Evolutionary conservation across 2,329 filamentous ascomycete genomes (phyloP), one percentile per base, ranked within the genome.

Genomic region (Tolypocladium ophioglossoides): DNA sequence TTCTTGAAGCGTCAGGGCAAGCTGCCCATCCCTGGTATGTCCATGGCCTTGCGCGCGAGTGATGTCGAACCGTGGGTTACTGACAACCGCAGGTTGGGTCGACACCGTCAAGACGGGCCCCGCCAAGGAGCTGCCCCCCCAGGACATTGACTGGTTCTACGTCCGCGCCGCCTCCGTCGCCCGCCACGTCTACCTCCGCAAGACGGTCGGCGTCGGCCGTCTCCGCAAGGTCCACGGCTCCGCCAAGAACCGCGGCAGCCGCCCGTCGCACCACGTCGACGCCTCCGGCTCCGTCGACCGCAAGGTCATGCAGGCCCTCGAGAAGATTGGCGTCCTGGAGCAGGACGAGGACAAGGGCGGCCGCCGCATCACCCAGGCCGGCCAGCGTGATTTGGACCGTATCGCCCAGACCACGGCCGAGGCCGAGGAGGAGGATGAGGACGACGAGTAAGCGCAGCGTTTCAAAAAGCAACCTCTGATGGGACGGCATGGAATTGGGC

Each of bases 251-350:
- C 91, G 94, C 68, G 94, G 94, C 69, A 84, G 84, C 67, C 84
- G 87, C 66, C 94, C 94, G 73, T 89, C 85, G 63, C 86, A 95
- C 79, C 94, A 99, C 84, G 89, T 96, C 69, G 88, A 96, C 73
- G 94, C 91, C 75, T 91, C 86, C 66, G 92, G 92, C 74, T 86
- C 85, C 72, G 91, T 99, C 67, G 94, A 99, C 84, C 91, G 94
- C 77, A 96, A 96, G 84, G 83, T 95, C 73, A 80, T 96, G 75
- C 94, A 99, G 84, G 82, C 91, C 59, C 88, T 99, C 57, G 94
- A 96, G 88, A 96, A 97, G 88, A 96, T 99, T 70, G 91, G 92
- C 76, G 91, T 99, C 67, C 80, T 99, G 61, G 94, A 99, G 87
- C 81, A 88, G 72, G 92, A 96, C 69, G 92, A 96, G 84, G 92